A percentile compares a stretch with the other conserved stretches of the same genome.
phyloP scores from a whole-genome alignment of 352 stramenopile species.

The Phytophthora cactorum region DNA sequence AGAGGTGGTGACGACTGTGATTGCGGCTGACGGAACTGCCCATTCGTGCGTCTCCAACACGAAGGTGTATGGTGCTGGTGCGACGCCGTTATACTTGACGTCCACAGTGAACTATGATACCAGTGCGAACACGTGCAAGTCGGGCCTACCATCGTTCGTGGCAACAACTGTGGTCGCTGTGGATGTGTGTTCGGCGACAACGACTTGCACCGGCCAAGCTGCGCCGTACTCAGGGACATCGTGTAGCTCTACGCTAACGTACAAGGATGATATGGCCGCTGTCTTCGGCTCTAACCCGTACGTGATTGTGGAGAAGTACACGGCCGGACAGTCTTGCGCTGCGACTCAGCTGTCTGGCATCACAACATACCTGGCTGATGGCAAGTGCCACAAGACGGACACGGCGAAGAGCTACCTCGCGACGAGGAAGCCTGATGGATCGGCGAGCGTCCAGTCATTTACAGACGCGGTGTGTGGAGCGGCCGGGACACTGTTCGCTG shows the following conservation, averaged over 20 bases:
- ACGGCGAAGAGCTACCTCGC: constrained; percentile 3
- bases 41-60: constrained; percentile 2
- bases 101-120: constrained; percentile 5
- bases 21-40: too few relatives aligned
- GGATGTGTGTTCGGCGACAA: neutral
- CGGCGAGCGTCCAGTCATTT: constrained; percentile 1
- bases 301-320: constrained; percentile 12
- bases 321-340: neutral
- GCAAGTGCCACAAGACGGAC: constrained; percentile 15
- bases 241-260: constrained; percentile 6
- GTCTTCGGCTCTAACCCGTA: constrained; percentile 3
- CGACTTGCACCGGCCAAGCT: neutral
- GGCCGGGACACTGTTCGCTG: neutral
- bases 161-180: neutral
- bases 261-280: constrained; percentile 8
- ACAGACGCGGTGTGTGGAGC: neutral
- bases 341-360: neutral
- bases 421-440: neutral
- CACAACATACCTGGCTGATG: constrained; percentile 18
- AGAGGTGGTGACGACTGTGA: too few relatives aligned
- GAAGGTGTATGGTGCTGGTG: constrained; percentile 13
- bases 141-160: neutral
- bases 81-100: constrained; percentile 1
- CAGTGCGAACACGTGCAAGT: neutral
- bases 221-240: constrained; percentile 2